phyloP scores from a whole-genome alignment of 352 stramenopile species.

The Hyaloperonospora arabidopsidis region DNA sequence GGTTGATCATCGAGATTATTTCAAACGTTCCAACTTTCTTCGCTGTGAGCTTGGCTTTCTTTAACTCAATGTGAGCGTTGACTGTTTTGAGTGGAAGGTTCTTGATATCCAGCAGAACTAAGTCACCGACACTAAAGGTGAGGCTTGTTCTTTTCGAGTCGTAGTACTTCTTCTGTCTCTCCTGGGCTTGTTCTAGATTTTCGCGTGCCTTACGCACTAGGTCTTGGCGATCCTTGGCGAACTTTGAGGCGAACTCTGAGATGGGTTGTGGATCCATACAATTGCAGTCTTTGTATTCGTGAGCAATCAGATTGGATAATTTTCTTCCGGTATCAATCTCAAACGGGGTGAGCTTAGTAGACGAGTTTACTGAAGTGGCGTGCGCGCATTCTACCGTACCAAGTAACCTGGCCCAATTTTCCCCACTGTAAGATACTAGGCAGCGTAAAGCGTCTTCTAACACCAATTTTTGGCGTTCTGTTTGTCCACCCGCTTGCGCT shows the following conservation, averaged over 20 bases:
- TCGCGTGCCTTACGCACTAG: slow-evolving; percentile 7
- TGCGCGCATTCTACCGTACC: not conserved
- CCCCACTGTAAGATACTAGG: slow-evolving; percentile 9
- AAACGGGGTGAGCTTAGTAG: slow-evolving; percentile 1
- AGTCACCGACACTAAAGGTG: slow-evolving; percentile 12
- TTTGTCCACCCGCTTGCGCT: slow-evolving; percentile 3
- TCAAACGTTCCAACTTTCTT: slow-evolving; percentile 3
- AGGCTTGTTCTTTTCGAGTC: slow-evolving; percentile 9
- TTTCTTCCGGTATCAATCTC: not conserved
- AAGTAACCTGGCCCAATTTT: slow-evolving; percentile 1
- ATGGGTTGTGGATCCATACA: not conserved
- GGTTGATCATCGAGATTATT: slow-evolving; percentile 2
- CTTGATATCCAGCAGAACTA: slow-evolving; percentile 9
- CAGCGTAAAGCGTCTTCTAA: slow-evolving; percentile 18
- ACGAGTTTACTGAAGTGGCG: not conserved
- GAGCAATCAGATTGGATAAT: not conserved
- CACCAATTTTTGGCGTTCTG: slow-evolving; percentile 5
- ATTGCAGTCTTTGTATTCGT: not conserved
- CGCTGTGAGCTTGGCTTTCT: not conserved
- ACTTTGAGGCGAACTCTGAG: slow-evolving; percentile 5
- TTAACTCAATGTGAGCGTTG: slow-evolving; percentile 1
- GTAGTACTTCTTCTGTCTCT: slow-evolving; percentile 11
- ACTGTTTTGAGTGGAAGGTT: slow-evolving; percentile 1
- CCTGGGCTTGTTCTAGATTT: slow-evolving; percentile 9
- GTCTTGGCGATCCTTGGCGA: slow-evolving; percentile 11